Percentiles rank a stretch among this genome's conserved stretches.
These are phyloP conservation scores for Leccinum barrowsii DNA, from an alignment of 768 basidiomycete genomes.

Conservation along the genomic window DNA sequence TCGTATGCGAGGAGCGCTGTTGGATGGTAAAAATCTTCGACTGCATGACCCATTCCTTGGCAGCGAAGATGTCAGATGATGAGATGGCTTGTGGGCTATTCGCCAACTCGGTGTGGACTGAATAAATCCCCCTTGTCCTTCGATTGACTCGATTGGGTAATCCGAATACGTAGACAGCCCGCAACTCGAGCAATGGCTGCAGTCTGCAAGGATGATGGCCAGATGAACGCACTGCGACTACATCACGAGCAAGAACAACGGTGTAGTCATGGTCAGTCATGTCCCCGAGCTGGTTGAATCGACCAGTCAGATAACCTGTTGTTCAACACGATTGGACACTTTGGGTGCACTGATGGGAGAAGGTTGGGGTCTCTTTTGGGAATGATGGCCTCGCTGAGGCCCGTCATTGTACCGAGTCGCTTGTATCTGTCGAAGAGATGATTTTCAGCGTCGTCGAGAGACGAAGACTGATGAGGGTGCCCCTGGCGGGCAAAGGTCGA, in stretches of 20 bases:
- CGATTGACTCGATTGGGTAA: not conserved
- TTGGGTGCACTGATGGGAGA: too few relatives aligned
- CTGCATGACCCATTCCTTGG: not conserved
- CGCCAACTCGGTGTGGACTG: not conserved
- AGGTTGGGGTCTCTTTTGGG: too few relatives aligned
- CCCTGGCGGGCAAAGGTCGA: not conserved
- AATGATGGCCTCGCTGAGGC: too few relatives aligned
- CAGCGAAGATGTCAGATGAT: not conserved
- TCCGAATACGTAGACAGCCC: too few relatives aligned
- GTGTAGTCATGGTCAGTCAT: too few relatives aligned
- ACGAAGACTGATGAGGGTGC: not conserved
- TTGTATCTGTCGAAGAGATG: not conserved
- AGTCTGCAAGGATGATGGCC: not conserved
- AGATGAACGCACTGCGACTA: not conserved
- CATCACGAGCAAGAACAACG: not conserved
- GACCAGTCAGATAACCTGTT: not conserved
- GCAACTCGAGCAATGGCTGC: not conserved
- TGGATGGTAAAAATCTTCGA: constrained; percentile 1
- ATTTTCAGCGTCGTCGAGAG: not conserved
- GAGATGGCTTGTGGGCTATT: not conserved
- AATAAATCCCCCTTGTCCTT: not conserved
- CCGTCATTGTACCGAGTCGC: too few relatives aligned
- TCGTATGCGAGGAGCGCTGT: not conserved
- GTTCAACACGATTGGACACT: too few relatives aligned
- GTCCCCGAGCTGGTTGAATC: not conserved